Evolutionary conservation across 371 early-diverging fungal genomes (phyloP).

Genomic region (Saksenaea oblongispora): DNA sequence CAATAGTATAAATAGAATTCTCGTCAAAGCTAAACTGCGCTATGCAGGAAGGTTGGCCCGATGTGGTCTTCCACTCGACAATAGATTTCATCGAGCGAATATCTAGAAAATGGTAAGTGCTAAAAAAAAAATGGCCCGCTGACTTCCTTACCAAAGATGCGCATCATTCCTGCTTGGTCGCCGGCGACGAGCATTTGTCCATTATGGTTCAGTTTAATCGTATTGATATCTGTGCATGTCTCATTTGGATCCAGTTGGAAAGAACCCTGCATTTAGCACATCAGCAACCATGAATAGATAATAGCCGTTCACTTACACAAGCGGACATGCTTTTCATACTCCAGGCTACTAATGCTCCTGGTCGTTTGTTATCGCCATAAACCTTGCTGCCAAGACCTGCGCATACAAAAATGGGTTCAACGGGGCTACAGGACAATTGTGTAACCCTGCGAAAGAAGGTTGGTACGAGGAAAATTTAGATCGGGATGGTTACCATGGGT

Average conservation of each 20-base stretch:
- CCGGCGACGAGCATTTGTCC: constrained; percentile 66
- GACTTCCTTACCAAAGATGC: constrained; percentile 58
- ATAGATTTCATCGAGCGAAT: constrained; percentile 59
- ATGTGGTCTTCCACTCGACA: constrained; percentile 57
- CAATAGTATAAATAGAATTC: constrained; percentile 60
- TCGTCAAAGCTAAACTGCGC: constrained; percentile 73
- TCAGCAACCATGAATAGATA: neutral
- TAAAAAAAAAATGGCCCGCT: too few species aligned
- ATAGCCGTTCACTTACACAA: constrained; percentile 40
- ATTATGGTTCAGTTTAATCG: constrained; percentile 65
- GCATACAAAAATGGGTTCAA: constrained; percentile 57
- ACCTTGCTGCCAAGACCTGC: constrained; percentile 44
- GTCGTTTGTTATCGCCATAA: constrained; percentile 14
- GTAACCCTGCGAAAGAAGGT: constrained; percentile 41
- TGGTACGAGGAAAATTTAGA: neutral
- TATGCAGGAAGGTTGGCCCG: constrained; percentile 43
- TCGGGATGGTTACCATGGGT: constrained; percentile 43
- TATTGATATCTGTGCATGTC: constrained; percentile 43
- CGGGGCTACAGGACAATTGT: constrained; percentile 60
- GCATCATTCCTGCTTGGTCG: constrained; percentile 55
- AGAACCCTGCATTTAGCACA: constrained; percentile 25
- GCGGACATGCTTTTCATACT: constrained; percentile 63
- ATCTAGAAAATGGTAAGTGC: constrained; percentile 43
- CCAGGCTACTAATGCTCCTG: constrained; percentile 56
- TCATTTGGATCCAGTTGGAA: constrained; percentile 27